phyloP scores from a whole-genome alignment of 345 rosid species.

The Hypericum perforatum region DNA sequence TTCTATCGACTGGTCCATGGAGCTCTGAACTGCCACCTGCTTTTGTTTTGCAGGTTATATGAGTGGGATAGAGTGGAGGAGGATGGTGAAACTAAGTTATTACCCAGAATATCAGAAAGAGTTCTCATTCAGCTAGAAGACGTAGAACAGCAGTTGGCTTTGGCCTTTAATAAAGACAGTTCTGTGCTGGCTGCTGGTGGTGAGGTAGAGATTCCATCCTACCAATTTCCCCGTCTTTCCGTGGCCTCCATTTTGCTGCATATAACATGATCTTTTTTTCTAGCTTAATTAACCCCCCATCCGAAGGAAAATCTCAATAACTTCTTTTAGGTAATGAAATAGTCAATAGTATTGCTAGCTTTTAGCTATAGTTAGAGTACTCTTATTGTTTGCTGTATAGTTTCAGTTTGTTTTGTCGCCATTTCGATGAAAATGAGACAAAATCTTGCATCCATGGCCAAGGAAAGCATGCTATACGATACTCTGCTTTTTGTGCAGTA shows the following conservation, averaged over 20 bases:
- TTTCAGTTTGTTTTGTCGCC: too few relatives aligned
- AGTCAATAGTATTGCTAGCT: too few relatives aligned
- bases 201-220: constrained; percentile 45
- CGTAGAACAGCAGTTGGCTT: constrained; percentile 67
- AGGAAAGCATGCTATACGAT: constrained; percentile 10
- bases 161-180: constrained; percentile 59
- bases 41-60: constrained; percentile 39
- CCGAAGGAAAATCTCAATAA: too few relatives aligned
- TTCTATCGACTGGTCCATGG: too few relatives aligned
- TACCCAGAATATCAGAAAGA: constrained; percentile 41
- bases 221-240: not conserved
- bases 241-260: constrained; percentile 1
- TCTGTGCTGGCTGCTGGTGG: constrained; percentile 68
- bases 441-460: too few relatives aligned
- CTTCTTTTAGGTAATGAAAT: too few relatives aligned
- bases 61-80: constrained; percentile 50
- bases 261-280: too few relatives aligned
- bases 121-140: constrained; percentile 41
- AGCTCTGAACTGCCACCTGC: not conserved
- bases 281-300: too few relatives aligned
- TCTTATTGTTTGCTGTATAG: too few relatives aligned
- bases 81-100: constrained; percentile 30
- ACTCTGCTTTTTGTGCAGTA: constrained; percentile 44
- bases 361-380: too few relatives aligned
- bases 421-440: too few relatives aligned